Percentiles rank a stretch among this genome's conserved stretches.
These are phyloP conservation scores for Phytophthora meadii DNA, from an alignment of 352 stramenopile species.

Conservation along the genomic window DNA sequence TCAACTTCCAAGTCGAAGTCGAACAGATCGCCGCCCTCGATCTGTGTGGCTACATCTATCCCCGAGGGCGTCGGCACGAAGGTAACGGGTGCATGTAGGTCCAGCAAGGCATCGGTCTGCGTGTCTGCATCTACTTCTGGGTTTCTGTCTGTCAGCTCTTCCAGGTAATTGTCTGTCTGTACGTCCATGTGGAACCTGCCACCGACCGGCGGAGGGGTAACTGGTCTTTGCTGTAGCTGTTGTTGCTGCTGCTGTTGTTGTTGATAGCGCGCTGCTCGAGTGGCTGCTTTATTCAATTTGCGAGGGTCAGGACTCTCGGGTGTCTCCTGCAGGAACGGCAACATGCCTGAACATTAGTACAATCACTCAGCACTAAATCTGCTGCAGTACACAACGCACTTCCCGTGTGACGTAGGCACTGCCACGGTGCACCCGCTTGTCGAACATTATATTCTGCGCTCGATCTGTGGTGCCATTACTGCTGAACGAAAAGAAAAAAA, in stretches of 20 bases:
- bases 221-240: slow-evolving; percentile 49
- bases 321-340: slow-evolving; percentile 36
- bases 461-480: slow-evolving; percentile 30
- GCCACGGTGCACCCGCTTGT: slow-evolving; percentile 93
- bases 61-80: slow-evolving; percentile 92
- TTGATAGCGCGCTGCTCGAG: slow-evolving; percentile 24
- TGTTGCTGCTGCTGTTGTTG: slow-evolving; percentile 40
- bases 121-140: slow-evolving; percentile 90
- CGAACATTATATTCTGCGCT: slow-evolving; percentile 95
- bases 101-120: slow-evolving; percentile 92
- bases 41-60: slow-evolving; percentile 90
- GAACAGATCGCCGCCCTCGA: slow-evolving; percentile 94
- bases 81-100: slow-evolving; percentile 81
- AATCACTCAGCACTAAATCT: background rate
- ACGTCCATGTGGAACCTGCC: slow-evolving; percentile 93
- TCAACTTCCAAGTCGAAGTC: slow-evolving; percentile 96
- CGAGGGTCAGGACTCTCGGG: slow-evolving; percentile 34
- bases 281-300: slow-evolving; percentile 27
- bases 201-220: slow-evolving; percentile 88
- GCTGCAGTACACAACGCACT: slow-evolving; percentile 23
- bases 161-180: slow-evolving; percentile 95
- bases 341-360: background rate
- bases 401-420: slow-evolving; percentile 91
- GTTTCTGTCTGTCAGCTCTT: slow-evolving; percentile 93
- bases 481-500: background rate